Conservation (phyloP, 1,284 basidiomycete species). For the Golubevia pallescens region DNA sequence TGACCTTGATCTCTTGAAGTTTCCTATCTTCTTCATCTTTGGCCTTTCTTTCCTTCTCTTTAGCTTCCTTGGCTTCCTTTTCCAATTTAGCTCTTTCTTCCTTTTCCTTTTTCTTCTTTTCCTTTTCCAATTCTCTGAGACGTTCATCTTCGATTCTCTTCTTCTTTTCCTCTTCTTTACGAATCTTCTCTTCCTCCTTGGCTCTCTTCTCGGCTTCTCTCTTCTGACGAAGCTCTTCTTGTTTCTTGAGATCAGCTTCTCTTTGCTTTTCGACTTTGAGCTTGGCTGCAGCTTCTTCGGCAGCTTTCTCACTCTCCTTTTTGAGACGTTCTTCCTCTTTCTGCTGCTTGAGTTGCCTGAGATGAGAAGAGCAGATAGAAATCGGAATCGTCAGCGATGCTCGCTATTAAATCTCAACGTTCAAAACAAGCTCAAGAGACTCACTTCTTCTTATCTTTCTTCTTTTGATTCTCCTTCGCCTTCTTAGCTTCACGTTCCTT, state of each 20-base stretch:
- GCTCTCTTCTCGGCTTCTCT: conserved; percentile 14
- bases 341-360: conserved; percentile 35
- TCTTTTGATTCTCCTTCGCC: conserved; percentile 94
- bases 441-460: conserved; percentile 98
- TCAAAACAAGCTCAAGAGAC: too few species aligned
- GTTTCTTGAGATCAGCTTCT: conserved; percentile 50
- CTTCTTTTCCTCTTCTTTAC: conserved; percentile 46
- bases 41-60: conserved; percentile 29
- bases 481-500: conserved; percentile 90
- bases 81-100: conserved; percentile 34
- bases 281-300: conserved; percentile 44
- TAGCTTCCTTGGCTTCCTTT: conserved; percentile 27
- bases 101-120: conserved; percentile 41
- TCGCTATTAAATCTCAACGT: too few species aligned
- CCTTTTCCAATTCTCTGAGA: conserved; percentile 43
- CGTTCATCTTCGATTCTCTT: conserved; percentile 46
- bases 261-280: conserved; percentile 39
- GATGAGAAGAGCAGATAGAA: neutral
- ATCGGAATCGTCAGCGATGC: neutral
- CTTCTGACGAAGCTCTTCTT: conserved; percentile 14
- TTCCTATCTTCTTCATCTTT: conserved; percentile 20
- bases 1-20: conserved; percentile 18
- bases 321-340: conserved; percentile 52
- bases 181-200: conserved; percentile 38
- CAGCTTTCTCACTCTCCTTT: conserved; percentile 46